A percentile compares a stretch with the other conserved stretches of the same genome.
phyloP scores from a whole-genome alignment of 2,329 filamentous ascomycete genomes.

The Botrytis cinerea region DNA sequence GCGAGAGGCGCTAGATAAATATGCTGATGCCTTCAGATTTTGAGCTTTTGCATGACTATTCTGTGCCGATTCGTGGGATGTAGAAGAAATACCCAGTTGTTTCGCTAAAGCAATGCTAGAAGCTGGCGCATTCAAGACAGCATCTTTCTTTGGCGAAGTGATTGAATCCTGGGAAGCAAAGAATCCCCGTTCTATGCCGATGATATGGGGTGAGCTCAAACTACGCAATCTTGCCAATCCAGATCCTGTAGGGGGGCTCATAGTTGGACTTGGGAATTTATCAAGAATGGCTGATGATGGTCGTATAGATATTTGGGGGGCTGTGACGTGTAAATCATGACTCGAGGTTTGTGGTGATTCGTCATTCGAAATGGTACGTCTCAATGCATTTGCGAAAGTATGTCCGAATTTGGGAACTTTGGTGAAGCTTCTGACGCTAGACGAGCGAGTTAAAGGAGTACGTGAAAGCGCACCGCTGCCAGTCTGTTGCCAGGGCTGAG shows the following conservation, averaged over 20 bases:
- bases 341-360: neutral
- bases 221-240: conserved; percentile 11
- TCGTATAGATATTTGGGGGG: neutral
- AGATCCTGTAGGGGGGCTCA: neutral
- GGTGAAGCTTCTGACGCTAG: conserved; percentile 14
- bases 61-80: neutral
- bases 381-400: conserved; percentile 18
- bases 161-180: neutral
- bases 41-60: too few relatives aligned
- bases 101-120: conserved; percentile 22
- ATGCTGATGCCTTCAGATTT: neutral
- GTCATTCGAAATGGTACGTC: conserved; percentile 19
- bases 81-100: conserved; percentile 16
- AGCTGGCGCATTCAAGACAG: neutral
- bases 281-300: conserved; percentile 12
- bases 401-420: conserved; percentile 21
- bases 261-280: neutral
- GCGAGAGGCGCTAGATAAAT: neutral
- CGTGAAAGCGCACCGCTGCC: neutral
- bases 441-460: conserved; percentile 4
- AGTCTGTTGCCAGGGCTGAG: too few relatives aligned
- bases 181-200: neutral
- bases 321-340: neutral
- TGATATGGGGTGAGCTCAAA: conserved; percentile 10
- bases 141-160: neutral